Percentiles rank a stretch among this genome's conserved stretches.
Conservation (phyloP, 164 flowering plant species). For the Warburgia ugandensis region DNA sequence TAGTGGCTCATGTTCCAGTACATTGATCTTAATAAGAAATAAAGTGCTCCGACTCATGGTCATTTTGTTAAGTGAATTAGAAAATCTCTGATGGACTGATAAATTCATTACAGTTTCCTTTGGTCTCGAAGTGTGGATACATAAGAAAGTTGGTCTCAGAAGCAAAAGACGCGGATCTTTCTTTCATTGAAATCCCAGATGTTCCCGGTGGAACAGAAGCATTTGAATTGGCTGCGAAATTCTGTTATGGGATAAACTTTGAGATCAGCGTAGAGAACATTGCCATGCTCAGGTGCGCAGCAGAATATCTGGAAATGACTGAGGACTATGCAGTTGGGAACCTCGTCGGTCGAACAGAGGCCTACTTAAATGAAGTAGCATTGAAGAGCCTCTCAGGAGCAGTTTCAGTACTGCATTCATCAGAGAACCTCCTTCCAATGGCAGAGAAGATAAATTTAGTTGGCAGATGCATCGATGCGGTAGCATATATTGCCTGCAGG, state of each 20-base stretch:
- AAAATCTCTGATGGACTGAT: neutral
- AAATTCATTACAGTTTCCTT: slow-evolving; percentile 58
- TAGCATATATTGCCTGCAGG: slow-evolving; percentile 60
- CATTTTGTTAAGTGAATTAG: neutral
- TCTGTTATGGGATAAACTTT: slow-evolving; percentile 91
- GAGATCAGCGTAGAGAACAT: slow-evolving; percentile 77
- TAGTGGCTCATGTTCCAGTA: no score
- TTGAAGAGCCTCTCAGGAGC: slow-evolving; percentile 63
- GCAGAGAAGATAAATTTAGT: slow-evolving; percentile 83
- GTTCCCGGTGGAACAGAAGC: slow-evolving; percentile 85
- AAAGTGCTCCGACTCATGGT: neutral
- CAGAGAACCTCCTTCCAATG: slow-evolving; percentile 50
- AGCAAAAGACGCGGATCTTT: slow-evolving; percentile 47
- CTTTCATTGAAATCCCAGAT: slow-evolving; percentile 48
- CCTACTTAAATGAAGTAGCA: slow-evolving; percentile 74
- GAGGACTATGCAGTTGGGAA: slow-evolving; percentile 78
- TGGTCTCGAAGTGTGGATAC: slow-evolving; percentile 84
- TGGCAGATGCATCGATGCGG: slow-evolving; percentile 68
- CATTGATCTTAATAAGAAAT: no score
- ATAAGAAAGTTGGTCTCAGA: slow-evolving; percentile 70
- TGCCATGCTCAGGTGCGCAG: slow-evolving; percentile 70
- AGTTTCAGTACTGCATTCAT: slow-evolving; percentile 49
- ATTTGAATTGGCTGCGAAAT: slow-evolving; percentile 80
- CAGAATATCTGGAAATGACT: slow-evolving; percentile 92
- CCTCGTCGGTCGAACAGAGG: slow-evolving; percentile 59